Base-by-base conservation (phyloP, 176 grass and related monocot species). In the Zizania latifolia region DNA sequence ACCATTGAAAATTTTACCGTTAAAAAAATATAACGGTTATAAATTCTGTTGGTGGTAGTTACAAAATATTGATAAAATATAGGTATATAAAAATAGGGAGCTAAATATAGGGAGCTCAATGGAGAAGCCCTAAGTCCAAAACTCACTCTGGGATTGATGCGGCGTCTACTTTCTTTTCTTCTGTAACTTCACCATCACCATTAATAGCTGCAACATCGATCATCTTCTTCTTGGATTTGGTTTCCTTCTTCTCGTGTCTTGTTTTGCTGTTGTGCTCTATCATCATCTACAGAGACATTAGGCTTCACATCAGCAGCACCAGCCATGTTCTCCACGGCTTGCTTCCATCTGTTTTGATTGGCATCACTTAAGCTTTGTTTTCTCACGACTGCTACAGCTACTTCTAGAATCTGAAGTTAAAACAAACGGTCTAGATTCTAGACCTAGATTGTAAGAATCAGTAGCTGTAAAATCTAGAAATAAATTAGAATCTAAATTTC, bases 191-290 rank as follows among this genome's bases (percentile, higher is more conserved):
- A 53, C 60, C 68, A 22, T 9, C 44, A 37, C 34, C 43, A 37
- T 15, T 78, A 33, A 3, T 27, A 75, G 6, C 56, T 54, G 26
- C 8, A 43, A 6, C 32, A 55, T 79, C 55, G 7, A 19, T 32
- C 14, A 11, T 50, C 68, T 70, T 79, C 50, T 68, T 79, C 34
- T 79, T 83, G 28, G 81, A 79, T 63, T 72, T 88, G 30, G 53
- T 70, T 34, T 3, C 75, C 69, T 73, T 88, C 62, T 24, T 88
- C 48, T 69, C 83, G 41, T 45, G 75, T 71, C 64, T 54, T 88
- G 44, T 74, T 83, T 62, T 73, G 32, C 24, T 79, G 80, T 36
- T 37, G 74, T 13, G 44, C 29, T 53, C 58, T 43, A 36, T 74
- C 80, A 10, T 26, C 43, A 36, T 67, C 72, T 51, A 34, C 53